A percentile compares a stretch with the other conserved stretches of the same genome.
These are phyloP conservation scores for Emiliania huxleyi DNA, from an alignment of 78 protist species.

Conservation along the genomic window DNA sequence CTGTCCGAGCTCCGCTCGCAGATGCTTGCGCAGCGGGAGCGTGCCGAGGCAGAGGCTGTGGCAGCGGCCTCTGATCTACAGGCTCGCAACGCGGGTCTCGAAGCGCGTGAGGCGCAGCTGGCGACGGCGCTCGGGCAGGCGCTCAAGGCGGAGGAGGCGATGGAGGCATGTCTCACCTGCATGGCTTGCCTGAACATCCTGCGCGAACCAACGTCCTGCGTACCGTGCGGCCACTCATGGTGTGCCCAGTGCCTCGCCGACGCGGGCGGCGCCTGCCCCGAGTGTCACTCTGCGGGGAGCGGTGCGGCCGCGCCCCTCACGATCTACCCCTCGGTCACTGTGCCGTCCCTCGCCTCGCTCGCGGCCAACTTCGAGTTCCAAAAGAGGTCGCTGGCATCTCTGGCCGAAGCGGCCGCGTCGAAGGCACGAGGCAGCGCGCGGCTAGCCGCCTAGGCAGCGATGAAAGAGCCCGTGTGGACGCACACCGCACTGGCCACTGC, in stretches of 20 bases:
- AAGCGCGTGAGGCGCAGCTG: not conserved
- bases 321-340: not conserved
- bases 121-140: not conserved
- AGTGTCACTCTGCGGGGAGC: not conserved
- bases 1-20: too few relatives aligned
- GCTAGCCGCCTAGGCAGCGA: too few relatives aligned
- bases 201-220: not conserved
- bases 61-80: too few relatives aligned
- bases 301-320: not conserved
- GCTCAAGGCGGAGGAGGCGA: not conserved
- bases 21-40: too few relatives aligned
- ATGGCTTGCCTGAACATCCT: not conserved
- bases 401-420: not conserved
- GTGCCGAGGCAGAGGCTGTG: too few relatives aligned
- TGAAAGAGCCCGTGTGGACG: too few relatives aligned
- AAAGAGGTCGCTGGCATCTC: not conserved
- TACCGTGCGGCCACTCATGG: not conserved
- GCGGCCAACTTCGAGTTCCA: not conserved
- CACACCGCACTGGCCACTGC: too few relatives aligned
- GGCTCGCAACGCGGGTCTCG: too few relatives aligned
- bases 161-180: slow-evolving; percentile 25
- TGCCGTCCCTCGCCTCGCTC: not conserved
- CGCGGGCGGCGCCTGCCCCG: not conserved
- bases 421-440: too few relatives aligned
- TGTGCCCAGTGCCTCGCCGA: not conserved